Base-by-base conservation (phyloP, 805 yeast species). In the Kodamaea kaohsiungensis region DNA sequence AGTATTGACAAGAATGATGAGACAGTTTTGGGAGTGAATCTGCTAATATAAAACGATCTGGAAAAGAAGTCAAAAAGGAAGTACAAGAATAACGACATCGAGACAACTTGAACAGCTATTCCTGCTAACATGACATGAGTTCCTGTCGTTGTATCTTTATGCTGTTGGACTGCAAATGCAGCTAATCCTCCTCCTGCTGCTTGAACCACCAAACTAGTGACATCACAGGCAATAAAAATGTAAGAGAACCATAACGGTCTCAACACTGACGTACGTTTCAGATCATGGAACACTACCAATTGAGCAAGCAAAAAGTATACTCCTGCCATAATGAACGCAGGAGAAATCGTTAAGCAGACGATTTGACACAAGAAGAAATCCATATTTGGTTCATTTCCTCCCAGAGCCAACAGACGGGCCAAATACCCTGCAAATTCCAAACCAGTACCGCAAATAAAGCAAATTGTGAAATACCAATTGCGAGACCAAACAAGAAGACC, bases 101-200 rank as follows among this genome's bases (percentile, higher is more conserved):
- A 58, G 10, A 57, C 52, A 10, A 63, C 63, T 48, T 64, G 68
- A 47, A 62, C 52, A 45, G 53, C 30, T 9, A 64, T 56, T 9
- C 67, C 66, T 5, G 56, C 61, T 25, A 62, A 53, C 68, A 64
- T 64, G 51, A 57, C 54, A 50, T 56, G 49, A 12, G 61, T 59
- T 2, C 68, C 68, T 16, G 57, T 55, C 1, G 22, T 42, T 2
- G 58, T 33, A 45, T 43, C 40, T 13, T 42, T 10, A 33, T 51
- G 38, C 27, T 51, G 38, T 43, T 53, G 17, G 18, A 50, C 38
- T 0, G 62, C 60, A 9, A 30, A 35, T 1, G 65, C 54, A 17
- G 55, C 54, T 10, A 61, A 53, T 51, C 63, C 60, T 5, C 63
- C 68, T 1, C 66, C 66, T 1, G 60, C 63, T 3, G 53, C 54